Conservation (phyloP, 2,329 filamentous ascomycete species). For the Apiospora pterosperma region DNA sequence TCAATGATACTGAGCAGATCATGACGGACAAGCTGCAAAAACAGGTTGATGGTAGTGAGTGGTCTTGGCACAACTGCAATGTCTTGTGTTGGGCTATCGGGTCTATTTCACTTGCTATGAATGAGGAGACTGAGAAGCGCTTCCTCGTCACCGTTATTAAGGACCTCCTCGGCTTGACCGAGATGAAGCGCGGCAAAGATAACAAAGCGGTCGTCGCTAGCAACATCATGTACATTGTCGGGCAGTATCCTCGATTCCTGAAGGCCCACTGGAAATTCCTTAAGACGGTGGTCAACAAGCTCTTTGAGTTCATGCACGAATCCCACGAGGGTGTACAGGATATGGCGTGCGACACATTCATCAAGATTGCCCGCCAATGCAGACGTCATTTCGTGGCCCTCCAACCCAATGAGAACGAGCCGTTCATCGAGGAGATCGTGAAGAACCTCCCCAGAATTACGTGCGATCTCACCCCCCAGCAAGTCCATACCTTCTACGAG, state of each 20-base stretch:
- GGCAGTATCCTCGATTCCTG: conserved; percentile 95
- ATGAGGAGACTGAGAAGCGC: conserved; percentile 97
- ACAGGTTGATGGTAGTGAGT: conserved; percentile 92
- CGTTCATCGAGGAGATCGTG: conserved; percentile 98
- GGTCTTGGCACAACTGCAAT: conserved; percentile 99
- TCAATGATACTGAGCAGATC: conserved; percentile 95
- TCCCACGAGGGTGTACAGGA: conserved; percentile 99
- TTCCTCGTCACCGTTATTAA: conserved; percentile 99
- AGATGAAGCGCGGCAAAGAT: conserved; percentile 99
- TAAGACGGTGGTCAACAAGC: conserved; percentile 98
- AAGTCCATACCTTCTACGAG: conserved; percentile 98
- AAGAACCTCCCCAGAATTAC: conserved; percentile 95
- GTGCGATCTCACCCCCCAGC: conserved; percentile 89
- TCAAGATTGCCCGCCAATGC: conserved; percentile 99
- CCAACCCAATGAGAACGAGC: conserved; percentile 89
- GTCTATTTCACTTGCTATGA: conserved; percentile 98
- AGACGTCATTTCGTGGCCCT: conserved; percentile 95
- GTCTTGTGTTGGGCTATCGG: conserved; percentile 99
- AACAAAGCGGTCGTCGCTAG: conserved; percentile 99
- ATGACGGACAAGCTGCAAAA: conserved; percentile 98
- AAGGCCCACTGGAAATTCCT: conserved; percentile 99
- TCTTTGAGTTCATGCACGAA: conserved; percentile 99
- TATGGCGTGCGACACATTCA: conserved; percentile 99
- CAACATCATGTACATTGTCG: conserved; percentile 99
- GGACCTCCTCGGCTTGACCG: conserved; percentile 90